Percentiles rank a stretch among this genome's conserved stretches.
phyloP scores from a whole-genome alignment of 1,139 yeast species.

The Candida sanyaensis region DNA sequence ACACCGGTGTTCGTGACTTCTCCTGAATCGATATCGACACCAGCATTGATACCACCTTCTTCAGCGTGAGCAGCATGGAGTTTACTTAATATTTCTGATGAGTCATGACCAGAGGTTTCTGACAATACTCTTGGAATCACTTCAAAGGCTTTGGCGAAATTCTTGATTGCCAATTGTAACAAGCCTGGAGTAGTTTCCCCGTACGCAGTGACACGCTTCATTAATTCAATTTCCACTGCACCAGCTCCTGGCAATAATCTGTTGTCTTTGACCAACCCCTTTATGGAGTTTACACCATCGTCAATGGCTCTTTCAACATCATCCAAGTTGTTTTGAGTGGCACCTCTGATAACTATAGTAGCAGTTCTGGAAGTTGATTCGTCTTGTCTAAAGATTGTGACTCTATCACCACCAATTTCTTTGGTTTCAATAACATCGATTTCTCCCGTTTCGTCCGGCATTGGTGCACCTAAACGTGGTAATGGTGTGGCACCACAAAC shows the following conservation, averaged over 20 bases:
- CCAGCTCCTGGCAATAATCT: conserved; percentile 96
- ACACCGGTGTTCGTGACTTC: conserved; percentile 73
- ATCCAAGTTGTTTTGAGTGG: conserved; percentile 92
- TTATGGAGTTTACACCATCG: conserved; percentile 92
- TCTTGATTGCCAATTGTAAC: conserved; percentile 89
- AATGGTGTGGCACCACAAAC: conserved; percentile 98
- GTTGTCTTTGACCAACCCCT: conserved; percentile 79
- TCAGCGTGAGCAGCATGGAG: conserved; percentile 81
- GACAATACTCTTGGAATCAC: conserved; percentile 90
- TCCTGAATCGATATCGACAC: conserved; percentile 69
- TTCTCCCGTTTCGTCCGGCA: conserved; percentile 90
- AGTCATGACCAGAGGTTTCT: conserved; percentile 91
- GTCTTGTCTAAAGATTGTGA: conserved; percentile 88
- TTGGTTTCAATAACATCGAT: conserved; percentile 87
- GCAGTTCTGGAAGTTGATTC: conserved; percentile 74
- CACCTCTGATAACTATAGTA: conserved; percentile 92
- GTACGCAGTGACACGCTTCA: conserved; percentile 72
- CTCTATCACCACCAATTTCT: conserved; percentile 98
- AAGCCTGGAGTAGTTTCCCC: conserved; percentile 96
- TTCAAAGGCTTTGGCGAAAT: conserved; percentile 93
- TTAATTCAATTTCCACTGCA: conserved; percentile 90
- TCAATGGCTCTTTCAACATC: conserved; percentile 97
- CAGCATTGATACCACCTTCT: conserved; percentile 32
- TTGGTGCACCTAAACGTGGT: conserved; percentile 93
- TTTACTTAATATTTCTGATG: conserved; percentile 83